Evolutionary conservation across 73 alveolate species (phyloP).

Genomic region (Paramecium sexaurelia): DNA sequence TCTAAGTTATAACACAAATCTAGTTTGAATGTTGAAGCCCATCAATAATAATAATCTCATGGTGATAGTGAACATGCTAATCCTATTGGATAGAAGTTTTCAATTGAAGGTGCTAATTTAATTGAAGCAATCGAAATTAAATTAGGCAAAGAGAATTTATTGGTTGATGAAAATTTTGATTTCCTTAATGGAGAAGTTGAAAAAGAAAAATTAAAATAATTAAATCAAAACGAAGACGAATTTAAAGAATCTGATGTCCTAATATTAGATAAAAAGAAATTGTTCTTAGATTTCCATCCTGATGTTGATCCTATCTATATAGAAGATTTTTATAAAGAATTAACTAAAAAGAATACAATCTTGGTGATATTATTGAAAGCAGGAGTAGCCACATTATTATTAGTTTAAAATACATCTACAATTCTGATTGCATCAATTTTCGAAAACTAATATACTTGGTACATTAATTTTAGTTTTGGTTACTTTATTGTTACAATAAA

Average conservation of each 20-base stretch:
- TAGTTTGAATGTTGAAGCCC: background rate
- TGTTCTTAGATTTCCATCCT: conserved; percentile 4
- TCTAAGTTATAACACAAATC: conserved; percentile 4
- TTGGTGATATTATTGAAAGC: background rate
- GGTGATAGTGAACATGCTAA: conserved; percentile 17
- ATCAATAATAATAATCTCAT: background rate
- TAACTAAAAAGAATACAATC: background rate
- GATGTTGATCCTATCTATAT: background rate
- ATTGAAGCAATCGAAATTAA: conserved; percentile 28
- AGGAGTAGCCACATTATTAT: background rate
- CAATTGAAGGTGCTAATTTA: background rate
- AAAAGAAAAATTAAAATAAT: conserved; percentile 9
- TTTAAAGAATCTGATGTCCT: conserved; percentile 7
- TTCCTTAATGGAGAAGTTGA: background rate
- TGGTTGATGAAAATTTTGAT: conserved; percentile 13
- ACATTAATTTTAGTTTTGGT: background rate
- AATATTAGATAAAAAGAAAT: background rate
- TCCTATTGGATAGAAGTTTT: background rate
- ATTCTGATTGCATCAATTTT: background rate
- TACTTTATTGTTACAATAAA: background rate
- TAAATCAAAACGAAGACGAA: conserved; percentile 13
- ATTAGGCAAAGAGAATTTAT: background rate
- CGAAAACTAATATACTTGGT: background rate
- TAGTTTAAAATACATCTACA: background rate
- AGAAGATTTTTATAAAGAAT: background rate